phyloP scores from a whole-genome alignment of 176 grass and related monocot species.

The Coix lacrymajobi region DNA sequence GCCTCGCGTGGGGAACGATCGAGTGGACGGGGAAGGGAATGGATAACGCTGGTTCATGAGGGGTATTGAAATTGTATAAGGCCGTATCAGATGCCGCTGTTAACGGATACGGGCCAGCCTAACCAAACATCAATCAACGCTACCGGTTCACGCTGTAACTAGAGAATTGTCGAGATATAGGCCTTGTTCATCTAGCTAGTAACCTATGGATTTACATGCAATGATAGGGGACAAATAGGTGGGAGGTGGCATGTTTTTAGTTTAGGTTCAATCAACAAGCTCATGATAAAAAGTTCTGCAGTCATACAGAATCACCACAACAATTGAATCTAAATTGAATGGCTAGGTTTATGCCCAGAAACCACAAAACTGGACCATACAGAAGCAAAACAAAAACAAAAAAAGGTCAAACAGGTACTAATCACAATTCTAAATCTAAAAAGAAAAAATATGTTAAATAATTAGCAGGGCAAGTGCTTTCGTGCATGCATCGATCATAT shows the following conservation, averaged over 20 bases:
- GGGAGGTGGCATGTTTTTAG: neutral
- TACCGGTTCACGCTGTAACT: too few relatives aligned
- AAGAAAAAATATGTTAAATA: neutral
- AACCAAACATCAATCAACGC: too few relatives aligned
- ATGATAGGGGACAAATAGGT: neutral
- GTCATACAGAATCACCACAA: neutral
- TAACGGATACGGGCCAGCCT: too few relatives aligned
- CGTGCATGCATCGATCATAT: neutral
- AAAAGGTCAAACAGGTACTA: neutral
- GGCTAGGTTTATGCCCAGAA: constrained; percentile 16
- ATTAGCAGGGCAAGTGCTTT: neutral
- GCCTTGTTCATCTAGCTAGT: neutral
- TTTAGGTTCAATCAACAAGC: constrained; percentile 14
- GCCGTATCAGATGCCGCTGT: too few relatives aligned
- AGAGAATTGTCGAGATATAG: neutral
- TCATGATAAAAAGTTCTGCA: neutral
- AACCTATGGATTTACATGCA: neutral
- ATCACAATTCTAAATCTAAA: neutral
- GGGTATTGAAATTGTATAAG: too few relatives aligned
- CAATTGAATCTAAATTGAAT: neutral
- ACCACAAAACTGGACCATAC: neutral
- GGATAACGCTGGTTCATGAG: too few relatives aligned
- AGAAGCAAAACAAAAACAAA: neutral
- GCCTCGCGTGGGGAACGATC: too few relatives aligned
- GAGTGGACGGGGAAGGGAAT: too few relatives aligned